These are phyloP conservation scores for Syzygium oleosum DNA, from an alignment of 345 rosid genomes.

Conservation along the genomic window DNA sequence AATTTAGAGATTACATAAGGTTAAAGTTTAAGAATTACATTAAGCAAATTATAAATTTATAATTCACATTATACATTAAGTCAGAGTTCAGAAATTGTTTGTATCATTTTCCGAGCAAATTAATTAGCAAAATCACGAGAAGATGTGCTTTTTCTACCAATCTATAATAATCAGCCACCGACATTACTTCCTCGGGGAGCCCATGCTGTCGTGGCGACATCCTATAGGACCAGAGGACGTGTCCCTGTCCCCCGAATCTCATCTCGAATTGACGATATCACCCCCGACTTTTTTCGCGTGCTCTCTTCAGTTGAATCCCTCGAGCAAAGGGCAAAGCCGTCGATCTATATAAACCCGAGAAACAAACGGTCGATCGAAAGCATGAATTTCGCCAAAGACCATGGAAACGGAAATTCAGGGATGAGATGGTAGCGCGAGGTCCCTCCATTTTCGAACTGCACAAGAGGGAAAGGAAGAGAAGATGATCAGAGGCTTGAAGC, in stretches of 20 bases:
- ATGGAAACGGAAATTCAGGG: neutral
- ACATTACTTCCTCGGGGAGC: neutral
- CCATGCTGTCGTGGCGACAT: neutral
- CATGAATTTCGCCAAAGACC: neutral
- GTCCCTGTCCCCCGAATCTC: neutral
- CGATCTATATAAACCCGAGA: neutral
- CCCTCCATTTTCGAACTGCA: neutral
- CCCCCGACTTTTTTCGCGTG: neutral
- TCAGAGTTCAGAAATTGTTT: too few relatives aligned
- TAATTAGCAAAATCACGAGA: neutral
- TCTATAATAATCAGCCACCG: neutral
- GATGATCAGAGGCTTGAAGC: slow-evolving; percentile 59
- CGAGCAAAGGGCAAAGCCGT: neutral
- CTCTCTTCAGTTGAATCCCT: neutral
- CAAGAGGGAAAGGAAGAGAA: neutral
- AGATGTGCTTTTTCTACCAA: neutral
- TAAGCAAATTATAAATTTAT: too few relatives aligned
- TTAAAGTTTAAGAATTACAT: too few relatives aligned
- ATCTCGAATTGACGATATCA: neutral
- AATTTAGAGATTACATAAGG: too few relatives aligned
- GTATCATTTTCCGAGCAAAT: too few relatives aligned
- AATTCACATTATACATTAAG: too few relatives aligned
- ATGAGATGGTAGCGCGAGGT: neutral
- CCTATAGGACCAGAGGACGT: neutral
- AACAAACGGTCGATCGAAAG: neutral